These are phyloP conservation scores for Didymella arachidicola DNA, from an alignment of 2,329 filamentous ascomycete genomes.

Conservation along the genomic window DNA sequence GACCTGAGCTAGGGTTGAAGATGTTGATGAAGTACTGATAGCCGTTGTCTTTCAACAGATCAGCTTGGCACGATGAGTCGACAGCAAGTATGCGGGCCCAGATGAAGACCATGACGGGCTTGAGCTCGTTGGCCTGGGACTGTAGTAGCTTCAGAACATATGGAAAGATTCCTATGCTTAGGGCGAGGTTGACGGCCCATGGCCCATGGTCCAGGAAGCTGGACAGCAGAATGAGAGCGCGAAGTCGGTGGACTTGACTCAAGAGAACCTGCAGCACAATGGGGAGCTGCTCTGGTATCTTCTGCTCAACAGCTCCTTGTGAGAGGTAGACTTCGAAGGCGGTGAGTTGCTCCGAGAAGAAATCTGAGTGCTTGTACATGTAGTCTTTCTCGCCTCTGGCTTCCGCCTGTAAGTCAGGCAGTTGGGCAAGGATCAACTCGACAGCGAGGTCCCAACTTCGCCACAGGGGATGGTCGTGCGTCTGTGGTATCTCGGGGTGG, in stretches of 20 bases:
- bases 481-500: slow-evolving; percentile 89
- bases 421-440: slow-evolving; percentile 89
- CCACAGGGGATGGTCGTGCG: slow-evolving; percentile 94
- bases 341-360: slow-evolving; percentile 96
- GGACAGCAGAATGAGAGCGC: slow-evolving; percentile 88
- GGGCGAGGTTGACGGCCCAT: slow-evolving; percentile 96
- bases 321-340: slow-evolving; percentile 96
- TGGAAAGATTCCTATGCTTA: slow-evolving; percentile 98
- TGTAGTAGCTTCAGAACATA: slow-evolving; percentile 98
- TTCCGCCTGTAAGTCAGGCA: slow-evolving; percentile 81
- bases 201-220: slow-evolving; percentile 94
- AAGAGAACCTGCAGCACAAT: slow-evolving; percentile 95
- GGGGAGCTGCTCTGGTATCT: slow-evolving; percentile 90
- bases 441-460: slow-evolving; percentile 97
- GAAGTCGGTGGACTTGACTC: slow-evolving; percentile 91
- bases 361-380: slow-evolving; percentile 91
- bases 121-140: slow-evolving; percentile 91
- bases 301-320: slow-evolving; percentile 82
- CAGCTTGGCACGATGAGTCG: slow-evolving; percentile 89
- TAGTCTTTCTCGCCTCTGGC: slow-evolving; percentile 79
- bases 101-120: slow-evolving; percentile 99
- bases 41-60: slow-evolving; percentile 94
- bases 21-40: slow-evolving; percentile 97
- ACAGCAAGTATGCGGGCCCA: slow-evolving; percentile 97
- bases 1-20: slow-evolving; percentile 77